Evolutionary conservation across 257 asterid genomes (phyloP).

Genomic region (Solanum stenotomum): DNA sequence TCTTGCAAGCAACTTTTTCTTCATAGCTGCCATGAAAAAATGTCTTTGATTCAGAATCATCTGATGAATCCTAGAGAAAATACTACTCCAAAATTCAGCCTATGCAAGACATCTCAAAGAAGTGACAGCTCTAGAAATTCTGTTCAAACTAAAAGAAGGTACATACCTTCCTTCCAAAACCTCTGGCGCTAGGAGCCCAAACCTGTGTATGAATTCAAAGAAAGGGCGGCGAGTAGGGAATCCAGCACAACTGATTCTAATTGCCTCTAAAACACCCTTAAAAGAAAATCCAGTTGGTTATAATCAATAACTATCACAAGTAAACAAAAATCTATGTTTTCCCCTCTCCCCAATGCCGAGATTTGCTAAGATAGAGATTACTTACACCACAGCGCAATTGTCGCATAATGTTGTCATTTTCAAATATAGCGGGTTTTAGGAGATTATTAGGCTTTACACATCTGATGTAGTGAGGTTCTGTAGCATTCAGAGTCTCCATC

Average conservation of each 20-base stretch:
- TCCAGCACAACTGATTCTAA: slow-evolving; percentile 97
- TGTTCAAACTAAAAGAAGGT: slow-evolving; percentile 1
- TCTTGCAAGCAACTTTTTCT: slow-evolving; percentile 73
- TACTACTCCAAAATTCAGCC: not conserved
- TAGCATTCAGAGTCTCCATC: slow-evolving; percentile 96
- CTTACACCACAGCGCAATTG: slow-evolving; percentile 98
- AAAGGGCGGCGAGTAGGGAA: slow-evolving; percentile 97
- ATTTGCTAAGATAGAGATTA: slow-evolving; percentile 9
- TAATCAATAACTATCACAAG: slow-evolving; percentile 16
- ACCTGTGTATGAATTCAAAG: slow-evolving; percentile 87
- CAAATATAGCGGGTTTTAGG: slow-evolving; percentile 91
- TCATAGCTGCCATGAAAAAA: slow-evolving; percentile 57
- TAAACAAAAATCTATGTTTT: not conserved
- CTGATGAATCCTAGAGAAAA: not conserved
- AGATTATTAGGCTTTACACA: slow-evolving; percentile 97
- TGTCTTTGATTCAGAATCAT: slow-evolving; percentile 7
- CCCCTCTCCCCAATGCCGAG: not conserved
- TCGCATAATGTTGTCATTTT: slow-evolving; percentile 79
- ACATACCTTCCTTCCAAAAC: slow-evolving; percentile 70
- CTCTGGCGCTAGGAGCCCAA: slow-evolving; percentile 95
- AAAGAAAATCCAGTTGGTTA: slow-evolving; percentile 15
- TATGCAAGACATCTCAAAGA: not conserved
- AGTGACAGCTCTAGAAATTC: slow-evolving; percentile 3
- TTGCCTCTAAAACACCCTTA: slow-evolving; percentile 99
- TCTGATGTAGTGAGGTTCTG: slow-evolving; percentile 93